These are phyloP conservation scores for Apophysomyces elegans DNA, from an alignment of 371 early-diverging fungal species.

Conservation along the genomic window DNA sequence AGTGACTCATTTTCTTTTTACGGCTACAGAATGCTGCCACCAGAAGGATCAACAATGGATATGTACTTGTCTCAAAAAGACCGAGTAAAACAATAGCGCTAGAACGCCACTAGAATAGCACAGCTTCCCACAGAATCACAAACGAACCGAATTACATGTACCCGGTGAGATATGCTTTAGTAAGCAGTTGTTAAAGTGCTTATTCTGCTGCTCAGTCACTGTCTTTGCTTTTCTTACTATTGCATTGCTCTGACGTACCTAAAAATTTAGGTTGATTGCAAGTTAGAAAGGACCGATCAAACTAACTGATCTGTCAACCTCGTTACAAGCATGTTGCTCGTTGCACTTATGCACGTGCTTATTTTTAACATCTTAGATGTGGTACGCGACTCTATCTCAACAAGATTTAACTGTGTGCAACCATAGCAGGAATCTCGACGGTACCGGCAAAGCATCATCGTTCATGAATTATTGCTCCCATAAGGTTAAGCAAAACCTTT, in stretches of 20 bases:
- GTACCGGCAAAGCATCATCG: too few species aligned
- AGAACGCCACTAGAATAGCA: conserved; percentile 31
- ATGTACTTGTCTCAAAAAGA: conserved; percentile 30
- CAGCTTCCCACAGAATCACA: conserved; percentile 39
- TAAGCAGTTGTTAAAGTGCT: conserved; percentile 47
- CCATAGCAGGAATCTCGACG: too few species aligned
- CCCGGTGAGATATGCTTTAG: conserved; percentile 36
- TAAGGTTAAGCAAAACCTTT: too few species aligned
- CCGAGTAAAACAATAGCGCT: conserved; percentile 43
- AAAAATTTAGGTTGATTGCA: conserved; percentile 27
- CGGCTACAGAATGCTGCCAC: conserved; percentile 38
- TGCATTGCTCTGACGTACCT: conserved; percentile 22
- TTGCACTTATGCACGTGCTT: too few species aligned
- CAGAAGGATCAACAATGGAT: conserved; percentile 33
- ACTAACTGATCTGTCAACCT: too few species aligned
- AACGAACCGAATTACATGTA: conserved; percentile 39
- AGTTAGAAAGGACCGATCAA: too few species aligned
- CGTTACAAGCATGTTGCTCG: too few species aligned
- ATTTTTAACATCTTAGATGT: too few species aligned
- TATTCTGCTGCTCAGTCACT: not conserved
- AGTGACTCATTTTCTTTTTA: conserved; percentile 37
- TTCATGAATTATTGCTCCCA: too few species aligned
- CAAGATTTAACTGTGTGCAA: too few species aligned
- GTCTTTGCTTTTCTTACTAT: too few species aligned
- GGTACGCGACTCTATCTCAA: too few species aligned